Percentiles rank a stretch among this genome's conserved stretches.
Conservation (phyloP, 495 filamentous ascomycete genomes). For the Penicillium bovifimosum region DNA sequence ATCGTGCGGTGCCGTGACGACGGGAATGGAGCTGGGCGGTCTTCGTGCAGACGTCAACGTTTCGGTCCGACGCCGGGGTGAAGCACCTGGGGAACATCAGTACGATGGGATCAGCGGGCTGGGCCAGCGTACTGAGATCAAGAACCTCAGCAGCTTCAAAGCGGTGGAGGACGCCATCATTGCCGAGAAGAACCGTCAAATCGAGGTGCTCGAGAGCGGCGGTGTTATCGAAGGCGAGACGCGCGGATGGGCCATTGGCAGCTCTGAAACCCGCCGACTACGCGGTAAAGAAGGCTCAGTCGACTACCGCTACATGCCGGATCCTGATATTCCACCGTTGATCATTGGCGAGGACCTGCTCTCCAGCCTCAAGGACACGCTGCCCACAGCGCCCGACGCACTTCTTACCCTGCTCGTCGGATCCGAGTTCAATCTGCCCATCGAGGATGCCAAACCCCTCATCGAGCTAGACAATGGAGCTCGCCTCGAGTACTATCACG, state of each 20-base stretch:
- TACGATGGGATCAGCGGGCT: constrained; percentile 56
- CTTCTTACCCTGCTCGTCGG: constrained; percentile 54
- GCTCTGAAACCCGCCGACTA: constrained; percentile 66
- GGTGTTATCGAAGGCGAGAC: constrained; percentile 82
- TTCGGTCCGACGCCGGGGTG: constrained; percentile 59
- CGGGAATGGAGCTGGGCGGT: constrained; percentile 90
- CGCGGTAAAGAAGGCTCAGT: constrained; percentile 95
- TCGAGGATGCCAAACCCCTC: constrained; percentile 86
- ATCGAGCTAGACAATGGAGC: constrained; percentile 72
- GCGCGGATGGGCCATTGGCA: constrained; percentile 81
- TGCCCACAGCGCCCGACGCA: constrained; percentile 68
- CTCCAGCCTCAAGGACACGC: constrained; percentile 47
- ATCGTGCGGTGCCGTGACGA: constrained; percentile 72
- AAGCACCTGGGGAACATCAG: constrained; percentile 36
- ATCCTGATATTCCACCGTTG: constrained; percentile 82
- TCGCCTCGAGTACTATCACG: constrained; percentile 76
- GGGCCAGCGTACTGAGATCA: constrained; percentile 93
- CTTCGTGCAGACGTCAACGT: constrained; percentile 95
- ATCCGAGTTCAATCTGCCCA: constrained; percentile 53
- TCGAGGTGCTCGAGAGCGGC: constrained; percentile 69
- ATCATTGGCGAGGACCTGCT: constrained; percentile 68
- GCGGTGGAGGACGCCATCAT: constrained; percentile 90
- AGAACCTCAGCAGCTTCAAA: constrained; percentile 92
- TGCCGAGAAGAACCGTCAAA: constrained; percentile 86
- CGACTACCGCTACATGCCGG: constrained; percentile 98